Evolutionary conservation across 495 filamentous ascomycete species (phyloP).

Genomic region (Evansstolkia leycettana): DNA sequence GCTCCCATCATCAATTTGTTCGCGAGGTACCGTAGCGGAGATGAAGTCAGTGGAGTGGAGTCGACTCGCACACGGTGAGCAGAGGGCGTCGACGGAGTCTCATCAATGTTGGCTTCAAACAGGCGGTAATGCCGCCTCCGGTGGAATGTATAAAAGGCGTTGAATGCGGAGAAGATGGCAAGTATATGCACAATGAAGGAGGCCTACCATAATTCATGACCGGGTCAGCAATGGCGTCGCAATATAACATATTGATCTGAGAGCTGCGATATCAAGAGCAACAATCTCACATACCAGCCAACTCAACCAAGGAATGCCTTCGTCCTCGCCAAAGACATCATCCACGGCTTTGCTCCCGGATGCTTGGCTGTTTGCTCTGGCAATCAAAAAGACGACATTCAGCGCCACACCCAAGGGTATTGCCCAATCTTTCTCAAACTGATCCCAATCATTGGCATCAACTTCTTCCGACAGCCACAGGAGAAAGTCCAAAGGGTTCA

Average conservation of each 20-base stretch:
- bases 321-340: constrained; percentile 76
- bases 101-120: constrained; percentile 75
- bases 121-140: constrained; percentile 80
- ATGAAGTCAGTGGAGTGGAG: constrained; percentile 66
- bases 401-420: constrained; percentile 57
- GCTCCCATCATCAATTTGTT: constrained; percentile 45
- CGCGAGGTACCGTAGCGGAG: constrained; percentile 66
- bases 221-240: no score
- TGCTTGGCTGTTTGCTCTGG: constrained; percentile 57
- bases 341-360: constrained; percentile 37
- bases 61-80: constrained; percentile 84
- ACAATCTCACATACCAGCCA: constrained; percentile 57
- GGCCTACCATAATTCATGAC: constrained; percentile 45
- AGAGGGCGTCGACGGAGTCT: constrained; percentile 64
- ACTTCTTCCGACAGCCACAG: constrained; percentile 84
- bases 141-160: constrained; percentile 73
- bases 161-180: constrained; percentile 48
- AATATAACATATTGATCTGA: not conserved
- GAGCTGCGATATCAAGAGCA: constrained; percentile 3
- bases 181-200: constrained; percentile 58
- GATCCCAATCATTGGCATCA: constrained; percentile 80
- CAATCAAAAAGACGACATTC: constrained; percentile 72
- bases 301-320: constrained; percentile 50
- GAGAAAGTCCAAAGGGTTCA: constrained; percentile 81
- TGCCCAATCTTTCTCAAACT: constrained; percentile 58